A percentile compares a stretch with the other conserved stretches of the same genome.
phyloP scores from a whole-genome alignment of 495 filamentous ascomycete genomes.

The Penicillium antarcticum region DNA sequence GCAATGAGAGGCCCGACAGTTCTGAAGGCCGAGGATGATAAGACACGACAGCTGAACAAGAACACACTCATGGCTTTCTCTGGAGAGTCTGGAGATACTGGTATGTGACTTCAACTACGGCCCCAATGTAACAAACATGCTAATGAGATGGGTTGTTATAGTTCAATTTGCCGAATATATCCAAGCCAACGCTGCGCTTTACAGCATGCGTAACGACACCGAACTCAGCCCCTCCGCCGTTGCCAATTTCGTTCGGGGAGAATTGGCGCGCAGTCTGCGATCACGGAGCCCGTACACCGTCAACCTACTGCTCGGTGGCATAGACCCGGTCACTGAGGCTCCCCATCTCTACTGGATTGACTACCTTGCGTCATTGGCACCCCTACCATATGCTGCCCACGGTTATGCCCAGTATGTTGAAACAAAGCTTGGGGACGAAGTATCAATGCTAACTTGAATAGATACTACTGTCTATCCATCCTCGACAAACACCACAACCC shows the following conservation, averaged over 20 bases:
- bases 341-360: constrained; percentile 96
- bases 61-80: constrained; percentile 95
- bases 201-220: constrained; percentile 94
- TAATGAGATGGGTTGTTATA: constrained; percentile 33
- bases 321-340: constrained; percentile 82
- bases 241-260: constrained; percentile 85
- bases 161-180: constrained; percentile 99
- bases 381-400: constrained; percentile 92
- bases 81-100: constrained; percentile 94
- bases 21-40: constrained; percentile 95
- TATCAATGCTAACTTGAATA: constrained; percentile 26
- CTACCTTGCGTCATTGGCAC: constrained; percentile 85
- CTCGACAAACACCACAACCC: constrained; percentile 98
- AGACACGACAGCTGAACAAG: constrained; percentile 85
- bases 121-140: not conserved
- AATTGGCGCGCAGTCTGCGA: constrained; percentile 84
- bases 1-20: constrained; percentile 95
- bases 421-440: not conserved
- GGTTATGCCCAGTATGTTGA: constrained; percentile 89
- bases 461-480: constrained; percentile 92
- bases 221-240: constrained; percentile 86
- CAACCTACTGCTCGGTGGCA: constrained; percentile 89
- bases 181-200: constrained; percentile 96
- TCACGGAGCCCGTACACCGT: constrained; percentile 93
- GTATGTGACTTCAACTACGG: constrained; percentile 44